Conservation (phyloP, 257 asterid genomes). For the Fraxinus cuspidata region DNA sequence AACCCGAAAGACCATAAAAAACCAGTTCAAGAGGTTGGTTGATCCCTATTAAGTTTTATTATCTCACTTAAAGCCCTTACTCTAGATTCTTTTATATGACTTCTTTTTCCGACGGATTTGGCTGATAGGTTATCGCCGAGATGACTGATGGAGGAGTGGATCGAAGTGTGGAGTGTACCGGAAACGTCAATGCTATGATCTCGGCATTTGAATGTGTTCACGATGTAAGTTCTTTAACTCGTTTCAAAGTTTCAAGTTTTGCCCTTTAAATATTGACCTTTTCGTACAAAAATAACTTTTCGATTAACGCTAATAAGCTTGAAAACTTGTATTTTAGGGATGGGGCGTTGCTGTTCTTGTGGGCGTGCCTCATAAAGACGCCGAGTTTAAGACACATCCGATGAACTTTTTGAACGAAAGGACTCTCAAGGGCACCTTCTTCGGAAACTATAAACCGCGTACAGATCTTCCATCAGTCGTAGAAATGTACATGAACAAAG, state of each 20-base stretch:
- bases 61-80: background rate
- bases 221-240: constrained; percentile 34
- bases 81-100: background rate
- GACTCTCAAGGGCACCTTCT: constrained; percentile 54
- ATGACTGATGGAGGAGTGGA: constrained; percentile 50
- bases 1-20: constrained; percentile 44
- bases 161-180: constrained; percentile 50
- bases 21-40: constrained; percentile 46
- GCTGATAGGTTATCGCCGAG: constrained; percentile 38
- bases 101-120: background rate
- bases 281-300: too few species aligned
- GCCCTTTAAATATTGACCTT: too few species aligned
- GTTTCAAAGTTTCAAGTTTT: background rate
- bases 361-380: constrained; percentile 56
- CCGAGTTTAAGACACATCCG: constrained; percentile 48
- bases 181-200: constrained; percentile 39
- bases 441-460: constrained; percentile 56
- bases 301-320: background rate
- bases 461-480: constrained; percentile 49
- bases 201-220: constrained; percentile 55
- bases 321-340: constrained; percentile 32
- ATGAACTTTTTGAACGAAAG: constrained; percentile 46
- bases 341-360: constrained; percentile 66
- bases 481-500: constrained; percentile 52
- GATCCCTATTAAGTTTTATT: background rate